Evolutionary conservation across 1,139 yeast species (phyloP).

Genomic region (Hansenula lynferdii): DNA sequence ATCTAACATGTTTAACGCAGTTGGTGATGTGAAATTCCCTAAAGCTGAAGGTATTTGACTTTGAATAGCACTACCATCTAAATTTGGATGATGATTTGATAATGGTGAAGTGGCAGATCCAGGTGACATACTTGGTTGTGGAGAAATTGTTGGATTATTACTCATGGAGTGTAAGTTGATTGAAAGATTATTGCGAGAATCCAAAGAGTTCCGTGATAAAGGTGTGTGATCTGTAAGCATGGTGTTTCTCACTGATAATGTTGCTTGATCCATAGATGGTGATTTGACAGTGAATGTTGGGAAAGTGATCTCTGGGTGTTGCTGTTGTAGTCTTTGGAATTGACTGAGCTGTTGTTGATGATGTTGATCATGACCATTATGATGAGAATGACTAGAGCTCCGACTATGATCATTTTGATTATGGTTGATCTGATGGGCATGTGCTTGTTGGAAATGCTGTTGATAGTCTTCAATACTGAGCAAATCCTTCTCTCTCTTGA

Average conservation of each 20-base stretch:
- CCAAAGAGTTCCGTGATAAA: constrained; percentile 1
- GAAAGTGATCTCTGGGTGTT: constrained; percentile 8
- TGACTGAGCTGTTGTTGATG: no score
- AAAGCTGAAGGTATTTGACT: constrained; percentile 9
- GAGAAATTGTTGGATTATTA: constrained; percentile 23
- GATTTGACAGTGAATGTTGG: constrained; percentile 13
- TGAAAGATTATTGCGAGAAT: constrained; percentile 9
- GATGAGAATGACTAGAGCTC: background rate
- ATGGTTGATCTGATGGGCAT: constrained; percentile 4
- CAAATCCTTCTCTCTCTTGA: no score
- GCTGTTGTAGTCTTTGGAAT: constrained; percentile 15
- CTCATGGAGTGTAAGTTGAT: constrained; percentile 12
- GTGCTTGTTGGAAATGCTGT: constrained; percentile 1
- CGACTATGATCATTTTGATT: background rate
- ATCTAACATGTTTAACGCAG: constrained; percentile 62
- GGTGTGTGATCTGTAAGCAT: constrained; percentile 2
- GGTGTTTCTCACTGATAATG: constrained; percentile 1
- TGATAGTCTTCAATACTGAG: background rate
- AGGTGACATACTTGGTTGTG: constrained; percentile 24
- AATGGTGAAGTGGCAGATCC: constrained; percentile 20
- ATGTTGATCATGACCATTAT: no score
- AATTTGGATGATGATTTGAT: constrained; percentile 15
- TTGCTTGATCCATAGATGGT: constrained; percentile 5
- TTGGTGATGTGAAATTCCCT: background rate
- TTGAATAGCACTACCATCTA: constrained; percentile 3